Percentiles rank a stretch among this genome's conserved stretches.
phyloP scores from a whole-genome alignment of 148 eudicot genomes.

The Oxyria digyna region DNA sequence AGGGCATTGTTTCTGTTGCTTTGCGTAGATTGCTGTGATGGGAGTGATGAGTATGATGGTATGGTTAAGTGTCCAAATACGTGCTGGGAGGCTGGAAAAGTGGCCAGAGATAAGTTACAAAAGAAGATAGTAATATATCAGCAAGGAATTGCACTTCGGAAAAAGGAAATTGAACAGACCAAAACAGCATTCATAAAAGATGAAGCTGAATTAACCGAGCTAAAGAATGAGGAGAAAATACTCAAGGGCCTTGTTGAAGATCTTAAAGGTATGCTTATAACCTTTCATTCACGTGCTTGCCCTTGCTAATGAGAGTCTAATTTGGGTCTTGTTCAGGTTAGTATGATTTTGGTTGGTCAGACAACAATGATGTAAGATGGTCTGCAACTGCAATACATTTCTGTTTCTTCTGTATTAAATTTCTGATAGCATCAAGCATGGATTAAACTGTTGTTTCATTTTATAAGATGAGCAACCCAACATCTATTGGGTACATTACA shows the following conservation, averaged over 20 bases:
- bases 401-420: background rate
- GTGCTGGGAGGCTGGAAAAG: conserved; percentile 98
- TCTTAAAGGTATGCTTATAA: conserved; percentile 55
- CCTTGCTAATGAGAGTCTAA: background rate
- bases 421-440: background rate
- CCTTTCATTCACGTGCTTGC: background rate
- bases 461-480: background rate
- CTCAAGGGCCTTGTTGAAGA: conserved; percentile 72
- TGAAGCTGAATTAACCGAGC: conserved; percentile 62
- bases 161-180: conserved; percentile 66
- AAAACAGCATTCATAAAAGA: conserved; percentile 61
- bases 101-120: conserved; percentile 76
- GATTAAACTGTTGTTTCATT: background rate
- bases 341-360: background rate
- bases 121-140: conserved; percentile 70
- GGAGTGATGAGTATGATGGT: conserved; percentile 95
- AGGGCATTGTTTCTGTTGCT: background rate
- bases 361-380: background rate
- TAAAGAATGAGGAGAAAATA: conserved; percentile 71
- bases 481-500: background rate
- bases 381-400: background rate
- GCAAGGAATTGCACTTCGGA: conserved; percentile 64
- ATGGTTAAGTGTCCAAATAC: conserved; percentile 68
- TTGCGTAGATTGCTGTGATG: conserved; percentile 90
- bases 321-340: background rate